Evolutionary conservation across 345 rosid species (phyloP).

Genomic region (Arabidopsis arenosa): DNA sequence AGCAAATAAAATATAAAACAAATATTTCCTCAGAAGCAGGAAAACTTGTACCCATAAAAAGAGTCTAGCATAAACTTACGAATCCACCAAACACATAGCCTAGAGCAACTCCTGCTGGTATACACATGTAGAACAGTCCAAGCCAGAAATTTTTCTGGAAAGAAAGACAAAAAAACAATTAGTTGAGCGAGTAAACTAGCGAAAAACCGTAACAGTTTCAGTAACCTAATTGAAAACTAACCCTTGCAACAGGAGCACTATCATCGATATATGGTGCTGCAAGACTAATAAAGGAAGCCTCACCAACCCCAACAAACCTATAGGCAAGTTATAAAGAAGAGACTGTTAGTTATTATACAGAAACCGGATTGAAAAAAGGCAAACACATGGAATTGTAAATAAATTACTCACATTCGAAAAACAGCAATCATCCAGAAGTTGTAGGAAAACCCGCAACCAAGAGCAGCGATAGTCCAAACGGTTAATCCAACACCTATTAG

Average conservation of each 20-base stretch:
- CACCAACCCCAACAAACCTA: constrained; percentile 99
- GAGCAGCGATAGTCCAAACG: constrained; percentile 86
- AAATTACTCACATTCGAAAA: constrained; percentile 74
- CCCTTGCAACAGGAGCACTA: constrained; percentile 84
- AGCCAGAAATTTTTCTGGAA: constrained; percentile 94
- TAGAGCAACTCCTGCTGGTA: constrained; percentile 86
- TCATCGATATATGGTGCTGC: constrained; percentile 99
- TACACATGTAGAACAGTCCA: constrained; percentile 94
- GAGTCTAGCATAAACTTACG: constrained; percentile 52
- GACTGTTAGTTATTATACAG: background rate
- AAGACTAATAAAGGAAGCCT: constrained; percentile 97
- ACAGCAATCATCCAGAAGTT: constrained; percentile 83
- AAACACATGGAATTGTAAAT: too few relatives aligned
- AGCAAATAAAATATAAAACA: constrained; percentile 6
- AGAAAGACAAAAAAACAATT: background rate
- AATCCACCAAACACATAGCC: constrained; percentile 95
- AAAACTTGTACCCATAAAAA: constrained; percentile 18
- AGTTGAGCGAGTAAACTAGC: background rate
- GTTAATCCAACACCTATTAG: constrained; percentile 89
- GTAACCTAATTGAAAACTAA: constrained; percentile 21
- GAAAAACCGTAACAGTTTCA: background rate
- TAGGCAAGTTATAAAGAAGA: constrained; percentile 15
- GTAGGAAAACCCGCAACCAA: constrained; percentile 80
- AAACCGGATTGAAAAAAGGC: background rate
- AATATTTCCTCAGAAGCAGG: background rate